Evolutionary conservation across 2,329 filamentous ascomycete species (phyloP), one percentile per base, ranked within the genome.

Genomic region (Colletotrichum higginsianum): DNA sequence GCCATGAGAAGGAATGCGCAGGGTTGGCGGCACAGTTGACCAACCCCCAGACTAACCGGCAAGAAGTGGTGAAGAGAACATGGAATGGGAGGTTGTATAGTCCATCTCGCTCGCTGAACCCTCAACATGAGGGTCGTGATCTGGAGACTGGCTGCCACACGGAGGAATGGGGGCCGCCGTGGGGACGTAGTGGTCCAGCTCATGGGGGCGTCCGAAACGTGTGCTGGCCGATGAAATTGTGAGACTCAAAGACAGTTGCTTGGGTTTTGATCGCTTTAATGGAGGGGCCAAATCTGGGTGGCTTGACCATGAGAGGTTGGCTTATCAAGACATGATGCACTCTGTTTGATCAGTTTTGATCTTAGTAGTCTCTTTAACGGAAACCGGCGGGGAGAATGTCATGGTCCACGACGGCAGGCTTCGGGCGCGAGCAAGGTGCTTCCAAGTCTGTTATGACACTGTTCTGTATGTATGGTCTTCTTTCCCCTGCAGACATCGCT

Each of bases 1-100:
- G 47, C 55, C 64, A 11, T 68, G 21, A 35, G 7, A 38, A 35
- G 57, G 68, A 68, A 71, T 71, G 68, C 46, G 15, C 18, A 38
- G 30, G n/a, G 42, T 49, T 35, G 57, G 40, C 38, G 64, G 67
- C 44, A 55, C 42, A 23, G 49, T 47, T 63, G 18, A 44, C 56
- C 68, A 71, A 57, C 68, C 64, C 18, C 64, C 65, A 55, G 21
- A 44, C 49, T 18, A 21, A 38, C 38, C 49, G 18, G 7, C 6
- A 18, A 38, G 44, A 4, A 40, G 30, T 55, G 30, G 9, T 16
- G 40, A 23, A 44, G 11, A 30, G 21, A 55, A 40, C 8, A 30
- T 23, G 38, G 40, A 55, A 46, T 46, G 23, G 18, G 61, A 35
- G 50, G 40, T 21, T 16, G 38, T 30, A 38, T 38, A 26, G 61